Evolutionary conservation across 192 early-diverging fungal species (phyloP).

Genomic region (Fimicolochytrium jonesii): DNA sequence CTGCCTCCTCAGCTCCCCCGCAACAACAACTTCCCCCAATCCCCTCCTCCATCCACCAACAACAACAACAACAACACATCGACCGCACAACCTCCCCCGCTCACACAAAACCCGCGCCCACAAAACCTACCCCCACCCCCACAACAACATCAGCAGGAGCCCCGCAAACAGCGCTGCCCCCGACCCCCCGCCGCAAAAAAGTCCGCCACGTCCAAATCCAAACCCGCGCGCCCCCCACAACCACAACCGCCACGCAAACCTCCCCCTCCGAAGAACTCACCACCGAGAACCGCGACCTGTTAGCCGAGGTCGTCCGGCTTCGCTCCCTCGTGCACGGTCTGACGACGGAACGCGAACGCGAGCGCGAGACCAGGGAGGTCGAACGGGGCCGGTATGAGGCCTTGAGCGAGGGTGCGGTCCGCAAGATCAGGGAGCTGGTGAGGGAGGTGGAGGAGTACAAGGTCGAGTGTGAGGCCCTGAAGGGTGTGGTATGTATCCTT

Average conservation of each 20-base stretch:
- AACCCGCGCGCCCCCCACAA: conserved; percentile 29
- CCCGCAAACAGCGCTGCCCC: not conserved
- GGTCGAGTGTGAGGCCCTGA: not conserved
- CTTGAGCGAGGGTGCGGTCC: conserved; percentile 34
- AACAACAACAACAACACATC: too few species aligned
- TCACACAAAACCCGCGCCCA: too few species aligned
- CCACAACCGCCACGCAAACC: conserved; percentile 18
- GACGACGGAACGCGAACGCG: conserved; percentile 18
- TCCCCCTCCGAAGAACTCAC: not conserved
- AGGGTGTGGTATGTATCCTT: conserved; percentile 1
- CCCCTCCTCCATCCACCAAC: too few species aligned
- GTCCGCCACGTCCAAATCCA: conserved; percentile 50
- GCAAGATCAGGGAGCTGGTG: conserved; percentile 44
- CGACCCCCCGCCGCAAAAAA: conserved; percentile 28
- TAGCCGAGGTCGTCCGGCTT: conserved; percentile 21
- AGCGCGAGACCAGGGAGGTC: conserved; percentile 14
- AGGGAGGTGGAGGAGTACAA: conserved; percentile 29
- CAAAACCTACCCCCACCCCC: not conserved
- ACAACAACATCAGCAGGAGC: not conserved
- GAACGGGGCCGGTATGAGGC: conserved; percentile 37
- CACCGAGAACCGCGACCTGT: conserved; percentile 7
- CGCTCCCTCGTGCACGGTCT: conserved; percentile 3
- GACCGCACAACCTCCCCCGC: not conserved
- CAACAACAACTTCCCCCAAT: too few species aligned
- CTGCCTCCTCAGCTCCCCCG: too few species aligned